Conservation (phyloP, 768 basidiomycete species). For the Fibroporia radiculosa region DNA sequence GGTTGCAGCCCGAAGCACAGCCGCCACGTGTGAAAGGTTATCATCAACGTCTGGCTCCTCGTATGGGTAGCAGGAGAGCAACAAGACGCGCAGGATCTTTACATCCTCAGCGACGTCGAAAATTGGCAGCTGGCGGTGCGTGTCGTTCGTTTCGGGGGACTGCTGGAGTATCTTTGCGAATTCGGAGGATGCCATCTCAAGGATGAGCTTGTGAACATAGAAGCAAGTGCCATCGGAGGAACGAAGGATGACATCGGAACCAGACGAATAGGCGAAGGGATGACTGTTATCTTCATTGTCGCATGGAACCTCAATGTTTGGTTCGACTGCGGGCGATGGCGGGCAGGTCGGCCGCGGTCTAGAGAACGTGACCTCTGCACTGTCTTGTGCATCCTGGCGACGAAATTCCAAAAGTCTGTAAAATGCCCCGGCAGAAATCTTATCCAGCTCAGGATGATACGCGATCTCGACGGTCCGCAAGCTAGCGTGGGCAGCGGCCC, state of each 20-base stretch:
- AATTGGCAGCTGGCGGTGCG: no score
- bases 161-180: conserved; percentile 8
- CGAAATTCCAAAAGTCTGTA: conserved; percentile 1
- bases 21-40: background rate
- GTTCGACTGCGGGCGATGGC: background rate
- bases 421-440: conserved; percentile 1
- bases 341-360: background rate
- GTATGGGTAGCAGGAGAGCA: background rate
- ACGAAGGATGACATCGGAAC: conserved; percentile 19
- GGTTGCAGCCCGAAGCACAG: background rate
- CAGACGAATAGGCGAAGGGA: background rate
- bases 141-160: background rate
- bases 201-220: conserved; percentile 16
- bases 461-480: background rate
- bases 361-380: background rate
- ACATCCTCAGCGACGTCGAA: background rate
- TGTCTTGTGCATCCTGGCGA: background rate
- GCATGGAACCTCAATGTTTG: background rate
- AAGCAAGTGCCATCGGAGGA: conserved; percentile 21
- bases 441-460: background rate
- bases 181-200: conserved; percentile 22
- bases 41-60: background rate
- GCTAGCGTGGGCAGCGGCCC: background rate
- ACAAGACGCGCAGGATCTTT: background rate
- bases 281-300: background rate